phyloP scores from a whole-genome alignment of 495 filamentous ascomycete genomes.

The Copromyces sp. region DNA sequence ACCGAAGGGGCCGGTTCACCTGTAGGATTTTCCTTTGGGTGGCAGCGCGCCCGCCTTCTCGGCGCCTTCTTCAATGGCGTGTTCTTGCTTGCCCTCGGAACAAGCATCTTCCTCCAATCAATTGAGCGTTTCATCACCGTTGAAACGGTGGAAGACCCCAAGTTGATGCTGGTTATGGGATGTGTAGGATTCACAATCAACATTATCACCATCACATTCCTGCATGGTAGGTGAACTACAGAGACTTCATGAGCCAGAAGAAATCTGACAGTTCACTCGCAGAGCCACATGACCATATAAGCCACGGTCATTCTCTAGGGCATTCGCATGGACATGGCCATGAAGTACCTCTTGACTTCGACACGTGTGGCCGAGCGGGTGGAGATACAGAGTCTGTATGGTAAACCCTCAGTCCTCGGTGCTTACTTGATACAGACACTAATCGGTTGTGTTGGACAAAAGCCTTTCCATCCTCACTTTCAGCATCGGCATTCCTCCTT shows the following conservation, averaged over 20 bases:
- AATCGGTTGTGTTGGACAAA: constrained; percentile 38
- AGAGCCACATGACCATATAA: constrained; percentile 28
- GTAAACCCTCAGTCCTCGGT: neutral
- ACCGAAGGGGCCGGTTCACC: constrained; percentile 31
- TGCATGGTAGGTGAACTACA: constrained; percentile 51
- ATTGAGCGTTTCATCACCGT: constrained; percentile 68
- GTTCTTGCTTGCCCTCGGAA: constrained; percentile 82
- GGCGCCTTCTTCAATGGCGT: constrained; percentile 94
- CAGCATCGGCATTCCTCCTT: constrained; percentile 40
- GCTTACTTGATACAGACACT: constrained; percentile 39
- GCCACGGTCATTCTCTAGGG: constrained; percentile 24
- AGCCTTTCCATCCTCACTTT: constrained; percentile 49
- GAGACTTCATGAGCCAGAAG: neutral
- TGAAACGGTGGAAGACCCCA: constrained; percentile 52
- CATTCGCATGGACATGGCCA: constrained; percentile 6
- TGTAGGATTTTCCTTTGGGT: constrained; percentile 44
- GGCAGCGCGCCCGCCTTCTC: constrained; percentile 86
- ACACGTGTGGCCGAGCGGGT: neutral
- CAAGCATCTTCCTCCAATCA: constrained; percentile 88
- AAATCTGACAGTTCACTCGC: neutral
- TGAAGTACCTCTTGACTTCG: neutral
- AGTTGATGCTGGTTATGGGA: constrained; percentile 71
- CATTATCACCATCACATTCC: constrained; percentile 66
- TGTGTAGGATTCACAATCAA: constrained; percentile 74
- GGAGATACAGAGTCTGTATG: neutral